phyloP scores from a whole-genome alignment of 768 basidiomycete genomes.

The Calocybe gangraenosa region DNA sequence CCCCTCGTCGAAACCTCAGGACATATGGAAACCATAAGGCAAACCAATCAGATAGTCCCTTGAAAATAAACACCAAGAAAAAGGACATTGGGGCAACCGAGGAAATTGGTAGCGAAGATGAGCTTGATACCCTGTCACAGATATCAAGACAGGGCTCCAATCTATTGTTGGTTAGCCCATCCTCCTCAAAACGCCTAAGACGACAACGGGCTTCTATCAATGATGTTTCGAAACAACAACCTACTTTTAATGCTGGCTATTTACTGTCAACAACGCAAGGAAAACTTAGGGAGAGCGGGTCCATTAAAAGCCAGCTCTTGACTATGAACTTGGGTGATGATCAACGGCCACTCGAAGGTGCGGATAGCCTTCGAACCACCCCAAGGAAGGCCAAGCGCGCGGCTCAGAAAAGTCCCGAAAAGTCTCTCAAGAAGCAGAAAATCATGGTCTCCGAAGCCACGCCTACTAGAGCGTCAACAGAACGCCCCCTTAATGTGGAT shows the following conservation, averaged over 20 bases:
- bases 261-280: too few relatives aligned
- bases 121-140: constrained; percentile 21
- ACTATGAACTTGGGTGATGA: not conserved
- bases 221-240: too few relatives aligned
- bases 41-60: not conserved
- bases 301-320: too few relatives aligned
- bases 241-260: too few relatives aligned
- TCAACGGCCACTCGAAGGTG: not conserved
- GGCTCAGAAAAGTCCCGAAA: not conserved
- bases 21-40: constrained; percentile 9
- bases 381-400: not conserved
- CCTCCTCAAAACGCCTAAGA: not conserved
- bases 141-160: constrained; percentile 5
- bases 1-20: constrained; percentile 4
- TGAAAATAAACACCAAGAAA: constrained; percentile 8
- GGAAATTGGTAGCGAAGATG: constrained; percentile 18
- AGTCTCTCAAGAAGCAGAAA: constrained; percentile 2
- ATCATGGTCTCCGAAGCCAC: not conserved
- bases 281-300: too few relatives aligned
- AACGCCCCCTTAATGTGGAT: not conserved
- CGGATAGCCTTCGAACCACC: not conserved
- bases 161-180: not conserved
- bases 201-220: not conserved
- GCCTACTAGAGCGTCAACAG: not conserved
- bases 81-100: not conserved